phyloP scores from a whole-genome alignment of 768 basidiomycete species.

The Rhizopogon vinicolor region DNA sequence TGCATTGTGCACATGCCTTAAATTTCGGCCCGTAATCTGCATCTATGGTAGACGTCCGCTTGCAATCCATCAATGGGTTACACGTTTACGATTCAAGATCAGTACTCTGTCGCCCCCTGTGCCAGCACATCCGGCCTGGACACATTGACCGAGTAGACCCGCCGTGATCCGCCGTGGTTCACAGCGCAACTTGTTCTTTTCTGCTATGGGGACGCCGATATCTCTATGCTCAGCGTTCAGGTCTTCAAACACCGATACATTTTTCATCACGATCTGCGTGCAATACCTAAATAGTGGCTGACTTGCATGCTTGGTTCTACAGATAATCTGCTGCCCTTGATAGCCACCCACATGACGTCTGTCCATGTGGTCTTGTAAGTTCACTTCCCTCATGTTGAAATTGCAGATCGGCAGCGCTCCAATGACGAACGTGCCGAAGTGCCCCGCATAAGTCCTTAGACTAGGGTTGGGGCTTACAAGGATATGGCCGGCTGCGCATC shows the following conservation, averaged over 20 bases:
- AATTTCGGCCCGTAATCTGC: background rate
- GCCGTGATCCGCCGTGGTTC: background rate
- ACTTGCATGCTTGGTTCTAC: constrained; percentile 2
- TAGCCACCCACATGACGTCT: constrained; percentile 10
- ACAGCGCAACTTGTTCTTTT: background rate
- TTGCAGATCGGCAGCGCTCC: constrained; percentile 22
- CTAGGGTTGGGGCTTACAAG: background rate
- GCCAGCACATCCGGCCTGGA: background rate
- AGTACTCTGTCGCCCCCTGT: background rate
- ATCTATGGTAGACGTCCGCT: background rate
- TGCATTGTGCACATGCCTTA: background rate
- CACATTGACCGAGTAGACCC: background rate
- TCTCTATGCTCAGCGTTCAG: background rate
- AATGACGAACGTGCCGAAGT: background rate
- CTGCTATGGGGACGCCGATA: background rate
- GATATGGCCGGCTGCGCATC: background rate
- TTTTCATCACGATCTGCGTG: constrained; percentile 14
- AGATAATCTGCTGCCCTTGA: constrained; percentile 10
- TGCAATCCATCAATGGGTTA: background rate
- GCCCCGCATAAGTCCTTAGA: constrained; percentile 8
- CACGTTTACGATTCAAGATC: background rate
- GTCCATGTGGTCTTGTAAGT: constrained; percentile 25
- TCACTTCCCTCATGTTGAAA: constrained; percentile 14
- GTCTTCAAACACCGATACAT: constrained; percentile 4
- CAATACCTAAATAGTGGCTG: constrained; percentile 8